Percentiles rank a stretch among this genome's conserved stretches.
Evolutionary conservation across 2,329 filamentous ascomycete genomes (phyloP).

Genomic region (Coniosporium tulheliwenetii): DNA sequence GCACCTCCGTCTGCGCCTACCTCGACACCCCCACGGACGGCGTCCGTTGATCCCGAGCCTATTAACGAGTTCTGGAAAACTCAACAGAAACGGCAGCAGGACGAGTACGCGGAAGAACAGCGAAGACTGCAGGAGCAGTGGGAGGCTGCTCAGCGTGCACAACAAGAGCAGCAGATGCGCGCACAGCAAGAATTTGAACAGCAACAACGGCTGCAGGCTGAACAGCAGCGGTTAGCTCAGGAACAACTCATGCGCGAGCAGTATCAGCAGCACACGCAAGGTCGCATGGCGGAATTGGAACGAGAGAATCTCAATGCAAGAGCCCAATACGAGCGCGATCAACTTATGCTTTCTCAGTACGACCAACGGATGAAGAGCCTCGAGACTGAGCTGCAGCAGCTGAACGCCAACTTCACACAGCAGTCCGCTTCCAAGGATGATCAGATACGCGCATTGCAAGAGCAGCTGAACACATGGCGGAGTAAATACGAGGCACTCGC

Average conservation of each 20-base stretch:
- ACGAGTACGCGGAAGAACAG: constrained; percentile 92
- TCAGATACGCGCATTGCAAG: constrained; percentile 80
- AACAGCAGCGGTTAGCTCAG: constrained; percentile 82
- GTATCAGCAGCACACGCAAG: constrained; percentile 84
- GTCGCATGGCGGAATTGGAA: constrained; percentile 87
- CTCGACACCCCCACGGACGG: constrained; percentile 41
- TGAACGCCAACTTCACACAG: constrained; percentile 70
- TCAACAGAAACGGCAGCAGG: constrained; percentile 78
- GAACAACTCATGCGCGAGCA: constrained; percentile 82
- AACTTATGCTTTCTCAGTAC: constrained; percentile 93
- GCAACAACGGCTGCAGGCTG: constrained; percentile 71
- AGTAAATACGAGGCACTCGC: constrained; percentile 93
- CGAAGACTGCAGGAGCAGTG: constrained; percentile 75
- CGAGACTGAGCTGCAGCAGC: constrained; percentile 69
- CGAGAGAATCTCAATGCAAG: constrained; percentile 88
- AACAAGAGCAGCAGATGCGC: constrained; percentile 69
- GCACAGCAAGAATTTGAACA: constrained; percentile 94
- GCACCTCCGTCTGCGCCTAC: constrained; percentile 50
- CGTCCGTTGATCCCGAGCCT: constrained; percentile 71
- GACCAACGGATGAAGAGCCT: constrained; percentile 84
- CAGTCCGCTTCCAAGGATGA: constrained; percentile 86
- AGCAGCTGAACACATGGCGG: constrained; percentile 96
- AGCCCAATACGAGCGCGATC: constrained; percentile 92
- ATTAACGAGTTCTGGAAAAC: constrained; percentile 98
- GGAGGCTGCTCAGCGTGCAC: constrained; percentile 62